These are phyloP conservation scores for Danielozyma ontarioensis DNA, from an alignment of 805 yeast genomes.

Conservation along the genomic window DNA sequence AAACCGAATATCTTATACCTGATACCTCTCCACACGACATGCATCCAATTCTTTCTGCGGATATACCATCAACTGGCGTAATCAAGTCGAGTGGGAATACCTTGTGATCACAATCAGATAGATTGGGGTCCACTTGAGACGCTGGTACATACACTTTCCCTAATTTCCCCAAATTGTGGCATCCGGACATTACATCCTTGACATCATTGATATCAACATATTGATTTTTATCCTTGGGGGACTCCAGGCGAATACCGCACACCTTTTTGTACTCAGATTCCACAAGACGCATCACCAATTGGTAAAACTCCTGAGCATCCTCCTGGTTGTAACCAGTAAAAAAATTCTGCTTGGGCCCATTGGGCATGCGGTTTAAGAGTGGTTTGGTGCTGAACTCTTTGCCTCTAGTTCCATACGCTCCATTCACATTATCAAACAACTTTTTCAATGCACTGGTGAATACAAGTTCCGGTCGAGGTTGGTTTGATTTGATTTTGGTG, in stretches of 20 bases:
- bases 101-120: slow-evolving; percentile 36
- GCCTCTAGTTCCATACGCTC: slow-evolving; percentile 43
- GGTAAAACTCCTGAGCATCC: slow-evolving; percentile 96
- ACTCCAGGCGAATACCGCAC: slow-evolving; percentile 1
- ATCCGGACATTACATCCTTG: slow-evolving; percentile 27
- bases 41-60: slow-evolving; percentile 88
- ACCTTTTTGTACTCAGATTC: slow-evolving; percentile 50
- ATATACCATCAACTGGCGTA: slow-evolving; percentile 89
- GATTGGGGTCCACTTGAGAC: slow-evolving; percentile 69
- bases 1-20: slow-evolving; percentile 78
- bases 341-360: slow-evolving; percentile 72
- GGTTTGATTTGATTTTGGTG: slow-evolving; percentile 12
- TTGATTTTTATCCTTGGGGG: slow-evolving; percentile 14
- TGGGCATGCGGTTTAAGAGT: slow-evolving; percentile 62
- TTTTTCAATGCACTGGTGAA: slow-evolving; percentile 53
- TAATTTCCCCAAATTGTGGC: slow-evolving; percentile 48
- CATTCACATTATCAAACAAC: slow-evolving; percentile 55
- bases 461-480: slow-evolving; percentile 20
- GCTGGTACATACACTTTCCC: slow-evolving; percentile 72
- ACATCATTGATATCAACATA: slow-evolving; percentile 17
- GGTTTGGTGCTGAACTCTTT: slow-evolving; percentile 60
- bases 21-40: slow-evolving; percentile 89
- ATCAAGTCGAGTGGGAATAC: slow-evolving; percentile 52
- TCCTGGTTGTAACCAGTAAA: slow-evolving; percentile 87
- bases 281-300: slow-evolving; percentile 61